Percentiles rank a stretch among this genome's conserved stretches.
phyloP scores from a whole-genome alignment of 2,329 filamentous ascomycete species.

The Penicillium paneum region DNA sequence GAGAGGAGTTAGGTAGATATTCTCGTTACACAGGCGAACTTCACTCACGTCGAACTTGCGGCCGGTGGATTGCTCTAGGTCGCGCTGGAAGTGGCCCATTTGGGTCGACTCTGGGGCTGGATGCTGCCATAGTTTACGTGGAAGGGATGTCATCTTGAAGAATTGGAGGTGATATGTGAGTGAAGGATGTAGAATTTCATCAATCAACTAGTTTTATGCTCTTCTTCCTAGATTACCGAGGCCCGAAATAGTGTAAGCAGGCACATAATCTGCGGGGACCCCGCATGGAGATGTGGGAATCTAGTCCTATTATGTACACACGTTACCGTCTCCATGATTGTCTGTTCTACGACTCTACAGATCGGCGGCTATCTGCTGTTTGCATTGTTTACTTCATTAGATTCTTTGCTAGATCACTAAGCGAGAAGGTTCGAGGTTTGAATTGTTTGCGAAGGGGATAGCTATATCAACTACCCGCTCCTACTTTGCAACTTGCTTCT shows the following conservation, averaged over 20 bases:
- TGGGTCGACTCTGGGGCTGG: slow-evolving; percentile 22
- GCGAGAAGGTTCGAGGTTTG: too few relatives aligned
- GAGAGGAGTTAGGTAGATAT: not conserved
- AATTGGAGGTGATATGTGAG: not conserved
- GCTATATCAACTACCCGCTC: too few relatives aligned
- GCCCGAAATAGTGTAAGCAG: not conserved
- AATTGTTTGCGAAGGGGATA: too few relatives aligned
- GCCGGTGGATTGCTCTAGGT: slow-evolving; percentile 16
- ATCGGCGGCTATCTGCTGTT: too few relatives aligned
- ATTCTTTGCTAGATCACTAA: too few relatives aligned
- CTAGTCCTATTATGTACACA: not conserved
- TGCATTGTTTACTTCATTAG: too few relatives aligned
- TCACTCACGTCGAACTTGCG: slow-evolving; percentile 16
- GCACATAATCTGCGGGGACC: not conserved
- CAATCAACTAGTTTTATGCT: not conserved
- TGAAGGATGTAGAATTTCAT: not conserved
- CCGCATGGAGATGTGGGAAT: not conserved
- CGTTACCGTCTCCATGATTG: too few relatives aligned
- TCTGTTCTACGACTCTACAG: too few relatives aligned
- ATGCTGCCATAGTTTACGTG: slow-evolving; percentile 26
- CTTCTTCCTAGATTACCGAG: not conserved
- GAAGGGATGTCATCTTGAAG: slow-evolving; percentile 5
- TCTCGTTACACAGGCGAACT: not conserved
- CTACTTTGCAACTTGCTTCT: too few relatives aligned
- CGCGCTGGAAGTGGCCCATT: slow-evolving; percentile 20